Conservation (phyloP, 2,329 filamentous ascomycete genomes). For the Daldinia sp. region DNA sequence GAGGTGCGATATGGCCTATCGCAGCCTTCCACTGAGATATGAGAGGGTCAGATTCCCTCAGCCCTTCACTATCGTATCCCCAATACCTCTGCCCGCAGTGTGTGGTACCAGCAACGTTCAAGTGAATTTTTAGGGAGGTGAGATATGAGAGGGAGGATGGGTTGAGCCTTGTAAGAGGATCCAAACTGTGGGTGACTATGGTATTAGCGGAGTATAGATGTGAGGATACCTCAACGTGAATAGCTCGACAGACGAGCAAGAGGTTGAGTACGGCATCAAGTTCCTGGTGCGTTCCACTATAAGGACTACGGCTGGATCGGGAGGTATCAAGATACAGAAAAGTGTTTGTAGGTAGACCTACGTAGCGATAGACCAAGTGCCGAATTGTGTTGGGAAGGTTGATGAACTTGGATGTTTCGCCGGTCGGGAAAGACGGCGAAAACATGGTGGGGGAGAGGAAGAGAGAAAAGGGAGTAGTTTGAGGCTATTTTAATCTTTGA, state of each 20-base stretch:
- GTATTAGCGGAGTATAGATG: constrained; percentile 18
- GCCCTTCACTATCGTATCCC: constrained; percentile 6
- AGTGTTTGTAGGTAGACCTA: constrained; percentile 3
- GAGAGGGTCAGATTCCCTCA: not conserved
- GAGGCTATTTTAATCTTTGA: not conserved
- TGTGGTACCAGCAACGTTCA: not conserved
- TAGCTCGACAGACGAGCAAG: constrained; percentile 8
- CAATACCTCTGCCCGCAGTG: constrained; percentile 8
- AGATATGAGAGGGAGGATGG: constrained; percentile 2
- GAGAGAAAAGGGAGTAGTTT: too few relatives aligned
- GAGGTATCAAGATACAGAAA: constrained; percentile 14
- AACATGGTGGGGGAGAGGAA: not conserved
- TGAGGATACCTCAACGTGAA: constrained; percentile 8
- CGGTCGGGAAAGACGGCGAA: not conserved
- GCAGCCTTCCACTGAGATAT: constrained; percentile 9
- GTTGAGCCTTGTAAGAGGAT: constrained; percentile 7
- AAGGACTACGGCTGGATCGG: constrained; percentile 5
- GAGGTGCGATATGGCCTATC: not conserved
- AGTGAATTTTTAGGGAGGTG: constrained; percentile 1
- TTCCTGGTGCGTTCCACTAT: not conserved
- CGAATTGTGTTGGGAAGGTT: constrained; percentile 8
- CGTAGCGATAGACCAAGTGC: constrained; percentile 8
- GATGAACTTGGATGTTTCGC: constrained; percentile 6
- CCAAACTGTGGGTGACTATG: constrained; percentile 9
- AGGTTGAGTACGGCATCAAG: not conserved